Evolutionary conservation across 345 rosid genomes (phyloP), one percentile per base, ranked within the genome.

Genomic region (Populus deltoides): DNA sequence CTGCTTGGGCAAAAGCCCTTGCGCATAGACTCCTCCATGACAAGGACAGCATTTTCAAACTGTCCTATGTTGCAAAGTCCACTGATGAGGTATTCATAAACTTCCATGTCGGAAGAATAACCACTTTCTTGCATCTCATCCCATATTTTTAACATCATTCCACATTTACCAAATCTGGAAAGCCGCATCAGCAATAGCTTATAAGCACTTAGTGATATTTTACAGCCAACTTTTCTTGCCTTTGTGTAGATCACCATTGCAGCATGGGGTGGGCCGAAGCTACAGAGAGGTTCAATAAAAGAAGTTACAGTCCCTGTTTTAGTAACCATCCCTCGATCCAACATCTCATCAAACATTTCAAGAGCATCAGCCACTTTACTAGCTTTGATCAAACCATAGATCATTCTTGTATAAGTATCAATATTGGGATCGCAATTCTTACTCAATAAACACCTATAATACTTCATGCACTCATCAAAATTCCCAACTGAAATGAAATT

Each of bases 61-160:
- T 95, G 98, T 74, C 99, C 98, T 62, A 90, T 80, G 83, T 88
- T 92, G 88, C 96, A 93, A 33, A 95, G 97, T 33, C 98, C 98
- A 79, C 89, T 87, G 62, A 95, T 87, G 22, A 95, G 86, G 66
- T 84, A 85, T 71, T 93, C 98, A 61, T 93, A 95, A 62, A 92
- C 92, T 87, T 95, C 96, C 67, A 80, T 81, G 25, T 93, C 98
- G 0, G 88, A 86, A 73, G 83, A 31, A 78, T 87, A 89, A 49
- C 98, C 99, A 75, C 85, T 84, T 81, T 86, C 92, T 82, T 92
- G 93, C 97, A 92, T 92, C 82, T 95, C 94, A 3, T 95, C 81
- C 98, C 99, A 93, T 67, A 92, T n/a, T 18, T 81, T 91, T 68
- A 92, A 83, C 86, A 95, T 51, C 90, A 90, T 89, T 75, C 99